A percentile compares a stretch with the other conserved stretches of the same genome.
Conservation (phyloP, 805 yeast species). For the Monosporozyma yasuniensis region DNA sequence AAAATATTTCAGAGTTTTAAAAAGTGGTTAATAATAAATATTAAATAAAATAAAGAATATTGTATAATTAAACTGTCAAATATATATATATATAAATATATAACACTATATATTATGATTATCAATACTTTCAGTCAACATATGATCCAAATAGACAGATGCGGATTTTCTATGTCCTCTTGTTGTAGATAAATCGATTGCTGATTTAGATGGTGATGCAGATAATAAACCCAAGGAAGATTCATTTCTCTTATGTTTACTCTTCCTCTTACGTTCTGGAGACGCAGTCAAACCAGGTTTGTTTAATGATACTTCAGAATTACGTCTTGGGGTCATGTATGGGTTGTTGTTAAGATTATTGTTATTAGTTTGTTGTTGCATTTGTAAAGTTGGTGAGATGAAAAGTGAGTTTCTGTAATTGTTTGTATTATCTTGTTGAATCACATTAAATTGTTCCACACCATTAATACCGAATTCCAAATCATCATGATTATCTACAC, state of each 20-base stretch:
- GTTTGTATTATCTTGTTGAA: slow-evolving; percentile 14
- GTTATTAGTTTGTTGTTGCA: slow-evolving; percentile 40
- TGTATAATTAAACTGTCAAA: too few species aligned
- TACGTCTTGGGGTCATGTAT: slow-evolving; percentile 17
- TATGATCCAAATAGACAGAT: slow-evolving; percentile 23
- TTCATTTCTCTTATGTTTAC: slow-evolving; percentile 32
- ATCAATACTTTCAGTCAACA: slow-evolving; percentile 10
- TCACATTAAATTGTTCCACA: slow-evolving; percentile 8
- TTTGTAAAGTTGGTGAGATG: slow-evolving; percentile 75
- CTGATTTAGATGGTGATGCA: slow-evolving; percentile 4
- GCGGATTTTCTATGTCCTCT: slow-evolving; percentile 4
- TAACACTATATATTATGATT: not conserved
- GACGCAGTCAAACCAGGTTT: slow-evolving; percentile 27
- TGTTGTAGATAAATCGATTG: not conserved
- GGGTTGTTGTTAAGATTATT: slow-evolving; percentile 2
- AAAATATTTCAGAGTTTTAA: too few species aligned
- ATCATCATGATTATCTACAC: not conserved
- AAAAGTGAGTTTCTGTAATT: slow-evolving; percentile 40
- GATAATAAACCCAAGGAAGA: slow-evolving; percentile 27
- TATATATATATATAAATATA: not conserved
- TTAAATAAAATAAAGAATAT: not conserved
- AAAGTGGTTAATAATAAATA: too few species aligned
- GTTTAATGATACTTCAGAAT: not conserved
- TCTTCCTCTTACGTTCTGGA: slow-evolving; percentile 21
- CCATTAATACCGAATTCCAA: not conserved